A percentile compares a stretch with the other conserved stretches of the same genome.
phyloP scores from a whole-genome alignment of 108 stramenopile genomes.

The Cyclotella sp. region DNA sequence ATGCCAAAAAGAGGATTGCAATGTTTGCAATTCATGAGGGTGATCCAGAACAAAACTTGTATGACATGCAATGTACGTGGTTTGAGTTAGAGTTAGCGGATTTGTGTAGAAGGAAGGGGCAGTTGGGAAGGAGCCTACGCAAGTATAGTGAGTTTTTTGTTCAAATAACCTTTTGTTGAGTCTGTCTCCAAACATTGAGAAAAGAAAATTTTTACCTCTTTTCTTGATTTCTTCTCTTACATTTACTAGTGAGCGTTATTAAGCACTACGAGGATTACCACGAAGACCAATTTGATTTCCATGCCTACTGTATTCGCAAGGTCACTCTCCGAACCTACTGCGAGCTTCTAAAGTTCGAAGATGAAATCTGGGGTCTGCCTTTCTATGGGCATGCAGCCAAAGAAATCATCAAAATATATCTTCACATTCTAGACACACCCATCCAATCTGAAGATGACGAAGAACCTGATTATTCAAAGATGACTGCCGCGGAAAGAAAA shows the following conservation, averaged over 20 bases:
- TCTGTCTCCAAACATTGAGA: neutral
- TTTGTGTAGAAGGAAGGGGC: conserved; percentile 60
- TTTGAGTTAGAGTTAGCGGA: conserved; percentile 95
- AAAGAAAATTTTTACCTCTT: neutral
- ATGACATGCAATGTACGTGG: conserved; percentile 99
- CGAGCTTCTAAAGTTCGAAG: conserved; percentile 88
- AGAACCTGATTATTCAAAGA: conserved; percentile 84
- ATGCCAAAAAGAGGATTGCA: conserved; percentile 79
- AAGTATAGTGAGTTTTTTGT: conserved; percentile 72
- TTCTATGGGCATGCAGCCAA: conserved; percentile 82
- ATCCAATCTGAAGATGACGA: conserved; percentile 48
- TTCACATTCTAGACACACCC: conserved; percentile 80
- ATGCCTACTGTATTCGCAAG: conserved; percentile 97
- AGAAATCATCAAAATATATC: conserved; percentile 78
- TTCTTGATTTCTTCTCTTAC: conserved; percentile 3
- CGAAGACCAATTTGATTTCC: conserved; percentile 99
- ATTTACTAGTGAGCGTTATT: conserved; percentile 69
- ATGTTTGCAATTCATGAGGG: conserved; percentile 94
- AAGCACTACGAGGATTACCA: conserved; percentile 97
- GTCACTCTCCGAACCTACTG: conserved; percentile 95
- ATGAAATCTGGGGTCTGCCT: conserved; percentile 82
- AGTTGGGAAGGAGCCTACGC: conserved; percentile 82
- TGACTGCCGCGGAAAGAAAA: conserved; percentile 87
- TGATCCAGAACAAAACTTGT: conserved; percentile 92
- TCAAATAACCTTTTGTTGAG: neutral